Percentiles rank a stretch among this genome's conserved stretches.
Conservation (phyloP, 108 stramenopile species). For the Nannochloropsis gaditana region DNA sequence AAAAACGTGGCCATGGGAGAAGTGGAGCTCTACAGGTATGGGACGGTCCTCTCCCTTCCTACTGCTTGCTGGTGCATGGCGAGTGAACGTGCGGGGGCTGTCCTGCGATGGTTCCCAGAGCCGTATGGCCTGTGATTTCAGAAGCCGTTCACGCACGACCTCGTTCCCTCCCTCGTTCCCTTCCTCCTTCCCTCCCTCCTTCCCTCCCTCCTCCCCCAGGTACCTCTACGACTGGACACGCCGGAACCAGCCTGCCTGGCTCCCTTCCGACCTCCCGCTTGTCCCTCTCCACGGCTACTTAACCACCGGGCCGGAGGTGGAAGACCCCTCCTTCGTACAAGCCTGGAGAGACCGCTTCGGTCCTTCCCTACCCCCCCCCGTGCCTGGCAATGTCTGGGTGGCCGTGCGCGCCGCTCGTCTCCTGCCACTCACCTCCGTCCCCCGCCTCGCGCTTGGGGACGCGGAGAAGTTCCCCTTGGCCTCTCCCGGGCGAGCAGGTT, state of each 20-base stretch:
- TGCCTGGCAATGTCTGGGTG: background rate
- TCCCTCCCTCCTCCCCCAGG: background rate
- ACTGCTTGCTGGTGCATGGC: too few relatives aligned
- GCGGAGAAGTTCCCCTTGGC: background rate
- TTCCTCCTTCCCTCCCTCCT: background rate
- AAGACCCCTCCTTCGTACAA: conserved; percentile 11
- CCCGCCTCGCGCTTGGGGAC: background rate
- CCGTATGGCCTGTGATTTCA: too few relatives aligned
- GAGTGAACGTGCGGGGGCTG: too few relatives aligned
- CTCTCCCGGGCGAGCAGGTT: background rate
- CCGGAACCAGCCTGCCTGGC: background rate
- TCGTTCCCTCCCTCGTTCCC: too few relatives aligned
- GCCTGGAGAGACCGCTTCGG: background rate
- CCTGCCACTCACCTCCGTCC: background rate
- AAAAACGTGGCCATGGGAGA: conserved; percentile 3
- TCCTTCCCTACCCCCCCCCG: background rate
- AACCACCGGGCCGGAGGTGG: background rate
- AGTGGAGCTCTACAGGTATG: conserved; percentile 7
- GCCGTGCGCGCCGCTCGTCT: background rate
- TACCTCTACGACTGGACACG: background rate
- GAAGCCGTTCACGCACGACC: too few relatives aligned
- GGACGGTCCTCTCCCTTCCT: too few relatives aligned
- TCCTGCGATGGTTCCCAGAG: too few relatives aligned
- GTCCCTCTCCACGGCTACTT: conserved; percentile 19
- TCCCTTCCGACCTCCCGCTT: background rate